Percentiles rank a stretch among this genome's conserved stretches.
These are phyloP conservation scores for Pulveroboletus frians DNA, from an alignment of 768 basidiomycete genomes.

Conservation along the genomic window DNA sequence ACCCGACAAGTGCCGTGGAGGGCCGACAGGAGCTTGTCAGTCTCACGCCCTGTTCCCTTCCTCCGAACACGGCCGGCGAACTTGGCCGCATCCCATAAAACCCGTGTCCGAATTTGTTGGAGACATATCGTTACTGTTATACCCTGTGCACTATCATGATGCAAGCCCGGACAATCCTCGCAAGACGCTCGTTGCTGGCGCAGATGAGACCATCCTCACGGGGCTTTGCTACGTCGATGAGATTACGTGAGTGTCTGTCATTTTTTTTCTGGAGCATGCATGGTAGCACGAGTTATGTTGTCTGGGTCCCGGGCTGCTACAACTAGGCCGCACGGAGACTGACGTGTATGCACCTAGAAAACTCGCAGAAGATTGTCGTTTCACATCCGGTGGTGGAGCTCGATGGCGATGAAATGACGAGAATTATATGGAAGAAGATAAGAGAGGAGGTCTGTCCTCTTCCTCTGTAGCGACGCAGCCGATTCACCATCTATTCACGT, in stretches of 20 bases:
- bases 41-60: constrained; percentile 25
- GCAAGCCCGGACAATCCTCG: constrained; percentile 18
- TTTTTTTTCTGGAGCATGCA: not conserved
- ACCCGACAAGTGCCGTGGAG: not conserved
- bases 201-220: constrained; percentile 20
- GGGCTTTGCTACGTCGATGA: constrained; percentile 26
- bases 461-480: not conserved
- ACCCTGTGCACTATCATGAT: constrained; percentile 16
- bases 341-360: constrained; percentile 16
- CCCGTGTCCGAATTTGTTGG: not conserved
- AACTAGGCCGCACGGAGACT: not conserved
- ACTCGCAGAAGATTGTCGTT: constrained; percentile 62
- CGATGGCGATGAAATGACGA: constrained; percentile 98
- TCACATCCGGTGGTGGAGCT: constrained; percentile 90
- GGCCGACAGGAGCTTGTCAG: not conserved
- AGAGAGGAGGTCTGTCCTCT: constrained; percentile 71
- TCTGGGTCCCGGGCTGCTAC: not conserved
- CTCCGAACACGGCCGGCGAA: constrained; percentile 23
- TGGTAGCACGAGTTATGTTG: not conserved
- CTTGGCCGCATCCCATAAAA: constrained; percentile 14
- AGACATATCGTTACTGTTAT: constrained; percentile 9
- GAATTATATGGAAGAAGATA: constrained; percentile 99
- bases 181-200: constrained; percentile 24
- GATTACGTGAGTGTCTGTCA: constrained; percentile 24
- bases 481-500: constrained; percentile 1